Evolutionary conservation across 202 grass and related monocot species (phyloP), one percentile per base, ranked within the genome.

Genomic region (Panicum hallii): DNA sequence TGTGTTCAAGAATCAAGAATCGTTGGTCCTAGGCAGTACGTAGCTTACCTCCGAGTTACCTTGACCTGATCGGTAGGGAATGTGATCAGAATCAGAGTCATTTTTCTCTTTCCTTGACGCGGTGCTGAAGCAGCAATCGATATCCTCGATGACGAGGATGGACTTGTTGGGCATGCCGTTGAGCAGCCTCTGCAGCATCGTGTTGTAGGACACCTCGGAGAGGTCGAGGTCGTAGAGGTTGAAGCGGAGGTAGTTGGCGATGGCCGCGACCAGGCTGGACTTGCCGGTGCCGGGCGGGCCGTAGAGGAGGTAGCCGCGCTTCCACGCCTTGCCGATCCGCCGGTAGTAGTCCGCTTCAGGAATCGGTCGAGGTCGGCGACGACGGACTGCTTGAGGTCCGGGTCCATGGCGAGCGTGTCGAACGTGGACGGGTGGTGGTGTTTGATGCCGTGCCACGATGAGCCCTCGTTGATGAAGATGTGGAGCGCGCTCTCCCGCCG

Each of bases 151-250:
- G 67, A 93, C 90, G 12, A 95, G 92, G 52, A 98, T 92, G 41
- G 91, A 89, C 43, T 85, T 90, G 85, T 93, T 91, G 55, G 89
- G 75, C 87, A 92, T 95, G 47, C 70, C 40, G 6, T 87, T 85
- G 41, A 98, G 88, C 67, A 98, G 87, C 48, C 56, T 82, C 74
- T 90, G 89, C 47, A 98, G 82, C 6, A 4, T 0, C 4, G 38
- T 46, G 66, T 93, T 95, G 47, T 32, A 23, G 36, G 6, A 15
- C 38, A 93, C 89, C 76, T 85, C 87, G 8, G 87, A 88, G 73
- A 93, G 90, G 57, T 95, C 93, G 75, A 98, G 67, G 69, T 98
- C 95, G 61, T 92, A 98, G 66, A 98, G 90, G 88, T 98, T 90
- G 82, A 95, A 98, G n/a, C 91, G 82, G 45, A 97, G 87, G 80